Evolutionary conservation across 2,329 filamentous ascomycete genomes (phyloP).

Genomic region (Fusarium duplospermum): DNA sequence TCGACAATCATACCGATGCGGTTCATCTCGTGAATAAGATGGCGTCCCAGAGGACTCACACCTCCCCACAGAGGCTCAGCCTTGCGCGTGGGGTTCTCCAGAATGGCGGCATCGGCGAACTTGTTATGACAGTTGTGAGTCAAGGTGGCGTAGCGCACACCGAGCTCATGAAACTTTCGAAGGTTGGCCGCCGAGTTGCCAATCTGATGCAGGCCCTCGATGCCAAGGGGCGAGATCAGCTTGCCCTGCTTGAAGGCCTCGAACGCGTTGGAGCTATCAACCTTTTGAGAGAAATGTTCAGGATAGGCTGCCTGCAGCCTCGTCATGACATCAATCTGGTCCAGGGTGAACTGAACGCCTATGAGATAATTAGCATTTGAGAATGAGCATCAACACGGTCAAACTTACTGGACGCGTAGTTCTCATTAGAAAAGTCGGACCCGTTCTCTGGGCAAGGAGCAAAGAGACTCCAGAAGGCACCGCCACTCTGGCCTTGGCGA

Average conservation of each 20-base stretch:
- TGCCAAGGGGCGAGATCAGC: slow-evolving; percentile 81
- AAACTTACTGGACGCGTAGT: slow-evolving; percentile 73
- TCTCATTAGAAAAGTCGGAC: slow-evolving; percentile 78
- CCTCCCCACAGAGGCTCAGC: slow-evolving; percentile 75
- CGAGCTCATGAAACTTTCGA: slow-evolving; percentile 79
- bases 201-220: slow-evolving; percentile 94
- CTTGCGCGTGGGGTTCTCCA: slow-evolving; percentile 62
- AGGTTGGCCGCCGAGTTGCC: slow-evolving; percentile 84
- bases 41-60: slow-evolving; percentile 75
- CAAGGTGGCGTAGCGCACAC: slow-evolving; percentile 87
- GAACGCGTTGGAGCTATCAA: slow-evolving; percentile 71
- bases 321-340: slow-evolving; percentile 80
- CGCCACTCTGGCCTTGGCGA: slow-evolving; percentile 77
- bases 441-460: slow-evolving; percentile 80
- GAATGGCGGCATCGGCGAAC: slow-evolving; percentile 86
- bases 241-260: slow-evolving; percentile 69
- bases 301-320: slow-evolving; percentile 74
- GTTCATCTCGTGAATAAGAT: slow-evolving; percentile 89
- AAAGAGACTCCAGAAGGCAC: slow-evolving; percentile 94
- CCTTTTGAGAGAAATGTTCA: slow-evolving; percentile 73
- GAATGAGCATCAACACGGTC: not conserved
- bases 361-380: not conserved
- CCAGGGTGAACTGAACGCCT: slow-evolving; percentile 75
- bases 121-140: slow-evolving; percentile 95
- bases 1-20: slow-evolving; percentile 95